A percentile compares a stretch with the other conserved stretches of the same genome.
phyloP scores from a whole-genome alignment of 148 eudicot genomes.

The Fagopyrum esculentum region DNA sequence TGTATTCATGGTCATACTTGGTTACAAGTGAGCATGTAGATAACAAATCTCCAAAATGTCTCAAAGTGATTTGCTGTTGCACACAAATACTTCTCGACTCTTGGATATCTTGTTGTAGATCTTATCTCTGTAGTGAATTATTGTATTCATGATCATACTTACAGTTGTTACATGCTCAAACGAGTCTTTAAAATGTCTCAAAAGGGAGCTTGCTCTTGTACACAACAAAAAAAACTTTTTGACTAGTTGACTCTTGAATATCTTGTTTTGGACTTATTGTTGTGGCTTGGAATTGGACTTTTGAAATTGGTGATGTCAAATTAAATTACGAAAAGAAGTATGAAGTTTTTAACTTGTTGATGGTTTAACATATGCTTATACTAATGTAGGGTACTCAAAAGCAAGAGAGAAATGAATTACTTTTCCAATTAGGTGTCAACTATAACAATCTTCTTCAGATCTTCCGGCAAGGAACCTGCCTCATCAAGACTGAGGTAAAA shows the following conservation, averaged over 20 bases:
- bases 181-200: neutral
- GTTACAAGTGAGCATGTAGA: neutral
- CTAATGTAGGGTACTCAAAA: slow-evolving; percentile 54
- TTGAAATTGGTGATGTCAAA: neutral
- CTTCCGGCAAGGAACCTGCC: slow-evolving; percentile 83
- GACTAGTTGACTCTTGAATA: neutral
- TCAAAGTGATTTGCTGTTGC: neutral
- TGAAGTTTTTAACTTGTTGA: neutral
- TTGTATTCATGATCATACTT: too few species aligned
- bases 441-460: slow-evolving; percentile 57
- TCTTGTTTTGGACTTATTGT: neutral
- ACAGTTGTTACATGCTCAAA: neutral
- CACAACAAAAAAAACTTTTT: neutral
- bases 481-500: slow-evolving; percentile 60
- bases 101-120: neutral
- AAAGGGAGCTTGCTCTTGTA: neutral
- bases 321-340: neutral
- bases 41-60: neutral
- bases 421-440: slow-evolving; percentile 65
- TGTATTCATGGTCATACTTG: neutral
- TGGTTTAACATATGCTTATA: neutral
- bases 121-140: neutral
- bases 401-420: slow-evolving; percentile 70
- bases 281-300: neutral
- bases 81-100: neutral